A percentile compares a stretch with the other conserved stretches of the same genome.
phyloP scores from a whole-genome alignment of 2,329 filamentous ascomycete genomes.

The Xylaria arbuscula region DNA sequence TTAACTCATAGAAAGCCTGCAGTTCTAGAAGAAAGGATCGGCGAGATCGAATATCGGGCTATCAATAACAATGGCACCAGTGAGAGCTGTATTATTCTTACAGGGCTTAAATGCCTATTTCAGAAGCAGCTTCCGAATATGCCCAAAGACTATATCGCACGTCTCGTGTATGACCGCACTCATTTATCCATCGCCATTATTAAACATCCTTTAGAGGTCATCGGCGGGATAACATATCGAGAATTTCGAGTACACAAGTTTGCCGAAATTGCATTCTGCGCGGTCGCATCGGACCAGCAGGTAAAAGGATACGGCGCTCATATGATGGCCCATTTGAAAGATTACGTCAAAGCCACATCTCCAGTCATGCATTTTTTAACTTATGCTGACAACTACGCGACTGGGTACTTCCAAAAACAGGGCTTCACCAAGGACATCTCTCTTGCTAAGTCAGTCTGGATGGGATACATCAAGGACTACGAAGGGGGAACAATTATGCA shows the following conservation, averaged over 20 bases:
- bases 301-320: not conserved
- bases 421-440: not conserved
- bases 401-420: constrained; percentile 3
- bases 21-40: not conserved
- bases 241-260: not conserved
- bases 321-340: not conserved
- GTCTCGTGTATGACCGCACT: constrained; percentile 1
- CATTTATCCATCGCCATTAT: not conserved
- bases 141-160: not conserved
- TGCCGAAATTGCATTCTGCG: not conserved
- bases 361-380: not conserved
- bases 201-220: not conserved
- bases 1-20: not conserved
- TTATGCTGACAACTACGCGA: not conserved
- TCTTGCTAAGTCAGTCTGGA: not conserved
- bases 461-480: constrained; percentile 1
- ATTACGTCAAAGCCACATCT: not conserved
- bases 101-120: not conserved
- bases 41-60: not conserved
- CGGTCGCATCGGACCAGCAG: not conserved
- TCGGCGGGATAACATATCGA: not conserved
- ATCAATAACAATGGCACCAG: not conserved
- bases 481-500: not conserved
- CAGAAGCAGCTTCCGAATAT: not conserved
- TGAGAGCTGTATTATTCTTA: not conserved